Percentiles rank a stretch among this genome's conserved stretches.
These are phyloP conservation scores for Talaromyces sp. DNA, from an alignment of 2,329 filamentous ascomycete species.

Conservation along the genomic window DNA sequence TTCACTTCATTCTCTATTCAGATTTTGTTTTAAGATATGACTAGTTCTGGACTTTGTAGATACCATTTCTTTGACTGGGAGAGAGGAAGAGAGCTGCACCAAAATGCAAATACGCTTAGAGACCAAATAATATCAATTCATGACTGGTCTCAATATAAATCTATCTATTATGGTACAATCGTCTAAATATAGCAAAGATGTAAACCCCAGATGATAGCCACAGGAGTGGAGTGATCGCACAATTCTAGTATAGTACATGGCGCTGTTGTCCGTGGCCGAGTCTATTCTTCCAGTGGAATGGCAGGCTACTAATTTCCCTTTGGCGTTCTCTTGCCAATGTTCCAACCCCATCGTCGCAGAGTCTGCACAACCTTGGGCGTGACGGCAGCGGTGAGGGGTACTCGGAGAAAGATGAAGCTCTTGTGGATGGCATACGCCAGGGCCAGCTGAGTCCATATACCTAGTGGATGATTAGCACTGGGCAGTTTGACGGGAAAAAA, in stretches of 20 bases:
- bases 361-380: conserved; percentile 92
- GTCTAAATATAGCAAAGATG: not conserved
- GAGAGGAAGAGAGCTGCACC: not conserved
- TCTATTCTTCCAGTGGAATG: not conserved
- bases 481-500: not conserved
- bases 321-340: conserved; percentile 74
- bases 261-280: not conserved
- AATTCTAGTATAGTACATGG: not conserved
- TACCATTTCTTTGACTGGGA: not conserved
- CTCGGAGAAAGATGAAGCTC: conserved; percentile 92
- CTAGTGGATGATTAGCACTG: conserved; percentile 31
- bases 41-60: not conserved
- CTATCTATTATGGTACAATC: not conserved
- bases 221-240: not conserved
- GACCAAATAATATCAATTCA: not conserved
- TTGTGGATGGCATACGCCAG: conserved; percentile 97
- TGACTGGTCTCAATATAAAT: not conserved
- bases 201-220: not conserved
- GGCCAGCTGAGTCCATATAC: conserved; percentile 78
- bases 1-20: not conserved
- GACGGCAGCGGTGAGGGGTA: conserved; percentile 83
- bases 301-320: conserved; percentile 19
- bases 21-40: not conserved
- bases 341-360: conserved; percentile 83
- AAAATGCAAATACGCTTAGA: not conserved